Conservation (phyloP, 1,284 basidiomycete species). For the Veloboletus limbatus region DNA sequence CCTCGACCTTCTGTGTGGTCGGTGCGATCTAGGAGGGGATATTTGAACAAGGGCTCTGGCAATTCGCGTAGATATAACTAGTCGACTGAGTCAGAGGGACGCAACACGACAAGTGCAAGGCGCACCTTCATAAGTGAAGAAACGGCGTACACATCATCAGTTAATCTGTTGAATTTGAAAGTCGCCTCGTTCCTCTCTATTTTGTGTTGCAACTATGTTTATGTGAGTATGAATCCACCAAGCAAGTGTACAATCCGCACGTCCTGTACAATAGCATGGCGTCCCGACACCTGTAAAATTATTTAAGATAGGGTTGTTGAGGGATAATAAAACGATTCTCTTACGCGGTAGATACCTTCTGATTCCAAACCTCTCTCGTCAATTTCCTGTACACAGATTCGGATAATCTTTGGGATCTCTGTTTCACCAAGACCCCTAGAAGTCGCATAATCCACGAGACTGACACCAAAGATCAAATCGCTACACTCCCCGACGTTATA, state of each 20-base stretch:
- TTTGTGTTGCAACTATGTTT: constrained; percentile 71
- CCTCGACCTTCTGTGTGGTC: constrained; percentile 79
- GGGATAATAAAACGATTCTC: constrained; percentile 19
- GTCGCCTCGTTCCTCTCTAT: constrained; percentile 88
- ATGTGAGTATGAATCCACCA: constrained; percentile 8
- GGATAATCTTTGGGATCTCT: constrained; percentile 81
- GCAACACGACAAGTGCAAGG: background rate
- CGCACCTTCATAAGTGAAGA: constrained; percentile 86
- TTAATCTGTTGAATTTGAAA: constrained; percentile 74
- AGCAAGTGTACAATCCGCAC: constrained; percentile 39
- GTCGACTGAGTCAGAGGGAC: constrained; percentile 12
- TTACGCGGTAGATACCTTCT: constrained; percentile 84
- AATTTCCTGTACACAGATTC: constrained; percentile 82
- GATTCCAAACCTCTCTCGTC: constrained; percentile 76
- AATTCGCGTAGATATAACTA: constrained; percentile 88
- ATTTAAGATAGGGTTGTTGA: constrained; percentile 5
- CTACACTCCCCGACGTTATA: constrained; percentile 85
- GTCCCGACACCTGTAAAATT: constrained; percentile 67
- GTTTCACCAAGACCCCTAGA: constrained; percentile 72
- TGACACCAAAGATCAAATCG: constrained; percentile 91
- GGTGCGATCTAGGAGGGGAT: constrained; percentile 78
- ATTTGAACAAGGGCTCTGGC: constrained; percentile 90
- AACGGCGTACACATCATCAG: constrained; percentile 88
- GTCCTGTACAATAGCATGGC: constrained; percentile 81
- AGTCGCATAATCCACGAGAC: constrained; percentile 89